A percentile compares a stretch with the other conserved stretches of the same genome.
Evolutionary conservation across 1,284 basidiomycete genomes (phyloP).

Genomic region (Boletus smithii): DNA sequence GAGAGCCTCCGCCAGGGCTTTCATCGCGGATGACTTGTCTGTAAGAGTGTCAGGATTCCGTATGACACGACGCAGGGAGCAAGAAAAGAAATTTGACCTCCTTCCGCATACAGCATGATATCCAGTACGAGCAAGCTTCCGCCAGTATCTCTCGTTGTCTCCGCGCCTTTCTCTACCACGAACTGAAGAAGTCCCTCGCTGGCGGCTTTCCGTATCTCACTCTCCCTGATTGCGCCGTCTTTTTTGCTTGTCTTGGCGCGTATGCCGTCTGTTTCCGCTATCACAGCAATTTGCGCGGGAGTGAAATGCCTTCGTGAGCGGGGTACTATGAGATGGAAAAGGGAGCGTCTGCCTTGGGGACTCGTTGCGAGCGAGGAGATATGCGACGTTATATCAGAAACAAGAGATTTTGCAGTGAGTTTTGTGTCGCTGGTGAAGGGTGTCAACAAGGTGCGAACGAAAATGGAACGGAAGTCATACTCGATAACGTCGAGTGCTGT

Average conservation of each 20-base stretch:
- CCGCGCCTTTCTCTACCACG: slow-evolving; percentile 56
- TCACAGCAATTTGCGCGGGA: slow-evolving; percentile 64
- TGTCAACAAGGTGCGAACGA: slow-evolving; percentile 5
- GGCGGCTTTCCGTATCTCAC: slow-evolving; percentile 68
- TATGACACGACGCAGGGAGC: slow-evolving; percentile 1
- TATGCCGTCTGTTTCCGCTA: slow-evolving; percentile 64
- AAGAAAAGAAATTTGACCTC: slow-evolving; percentile 50
- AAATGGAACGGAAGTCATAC: slow-evolving; percentile 41
- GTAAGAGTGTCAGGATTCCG: background rate
- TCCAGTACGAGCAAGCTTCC: slow-evolving; percentile 76
- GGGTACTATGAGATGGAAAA: slow-evolving; percentile 79
- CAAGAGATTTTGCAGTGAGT: slow-evolving; percentile 73
- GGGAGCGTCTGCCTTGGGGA: slow-evolving; percentile 69
- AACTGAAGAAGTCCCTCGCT: slow-evolving; percentile 68
- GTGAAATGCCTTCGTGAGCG: slow-evolving; percentile 80
- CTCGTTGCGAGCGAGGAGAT: slow-evolving; percentile 54
- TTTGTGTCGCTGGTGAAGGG: slow-evolving; percentile 71
- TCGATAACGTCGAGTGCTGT: slow-evolving; percentile 85
- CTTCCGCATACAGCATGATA: slow-evolving; percentile 77
- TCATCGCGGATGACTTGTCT: slow-evolving; percentile 70
- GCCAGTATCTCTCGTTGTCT: slow-evolving; percentile 68
- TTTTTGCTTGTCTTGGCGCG: slow-evolving; percentile 75
- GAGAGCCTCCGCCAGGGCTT: slow-evolving; percentile 57
- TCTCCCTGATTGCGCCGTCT: slow-evolving; percentile 53
- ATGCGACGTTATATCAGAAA: slow-evolving; percentile 57